Evolutionary conservation across 257 asterid species (phyloP), one percentile per base, ranked within the genome.

Genomic region (Capsicum pubescens): DNA sequence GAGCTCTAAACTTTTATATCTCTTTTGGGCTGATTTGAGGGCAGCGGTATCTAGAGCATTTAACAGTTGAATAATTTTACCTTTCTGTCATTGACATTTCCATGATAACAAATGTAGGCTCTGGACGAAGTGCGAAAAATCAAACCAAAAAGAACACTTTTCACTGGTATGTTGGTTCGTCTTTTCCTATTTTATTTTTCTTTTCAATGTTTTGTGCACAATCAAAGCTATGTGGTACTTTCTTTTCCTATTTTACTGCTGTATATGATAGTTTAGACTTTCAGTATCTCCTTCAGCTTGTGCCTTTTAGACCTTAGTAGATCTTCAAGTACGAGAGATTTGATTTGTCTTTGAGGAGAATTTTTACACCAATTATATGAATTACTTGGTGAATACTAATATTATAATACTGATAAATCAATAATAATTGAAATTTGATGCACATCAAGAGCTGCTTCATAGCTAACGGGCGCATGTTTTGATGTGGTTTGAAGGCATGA

Each of bases 121-220:
- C 71, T 97, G 83, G 98, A 94, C 63, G 99, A 95, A 90, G 98
- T 97, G 76, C 89, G 94, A 78, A 97, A 93, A 92, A 92, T 97
- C 87, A 86, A 89, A 89, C 99, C 99, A 15, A 93, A 87, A 86
- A 77, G 93, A 91, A 93, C 99, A 9, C 93, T 94, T n/a, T 95
- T 97, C 90, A 97, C 98, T 9, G 99, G 98, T 95, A 88, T 26
- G 87, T 48, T 74, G 17, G 26, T 54, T 82, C 76, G 7, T 79
- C 48, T 59, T 39, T 69, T 26, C 52, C 50, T 15, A 44, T 19
- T 2, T 35, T 19, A 1, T 6, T n/a, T 7, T 39, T 32, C 8
- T 55, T 79, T 36, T 55, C 54, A 70, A 5, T n/a, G 5, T 46
- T 71, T 11, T 13, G 59, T 72, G 56, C n/a, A 6, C 6, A 7